Base-by-base conservation (phyloP, 805 yeast genomes). In the Saccharomycopsis sp. region DNA sequence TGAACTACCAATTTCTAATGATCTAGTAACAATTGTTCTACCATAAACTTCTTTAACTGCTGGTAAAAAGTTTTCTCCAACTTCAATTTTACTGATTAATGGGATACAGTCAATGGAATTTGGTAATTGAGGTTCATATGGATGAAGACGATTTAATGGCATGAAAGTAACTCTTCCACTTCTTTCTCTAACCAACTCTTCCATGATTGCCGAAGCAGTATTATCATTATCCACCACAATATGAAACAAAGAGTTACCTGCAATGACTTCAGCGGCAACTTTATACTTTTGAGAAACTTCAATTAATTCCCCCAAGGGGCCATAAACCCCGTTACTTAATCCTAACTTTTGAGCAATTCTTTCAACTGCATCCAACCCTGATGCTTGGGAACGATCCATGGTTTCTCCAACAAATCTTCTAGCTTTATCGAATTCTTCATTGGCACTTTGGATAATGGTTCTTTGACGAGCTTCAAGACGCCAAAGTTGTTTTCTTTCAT, bases 161-260 rank as follows among this genome's bases (percentile, higher is more conserved):
- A 92, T 77, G 51, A 92, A 87, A 0, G 97, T 86, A 0, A 83
- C 88, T 52, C 96, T 69, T 1, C 97, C 97, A 4, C 79, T 69
- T 46, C 74, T 76, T 45, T 72, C 75, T 39, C 80, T 65, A 4
- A 69, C 68, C 43, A 92, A 64, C 54, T 85, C 87, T 33, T 79
- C 79, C 81, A 88, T 81, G 3, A 89, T 58, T 14, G 72, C 56
- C 9, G 85, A 67, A 0, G 96, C 97, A 2, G 94, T 84, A 39
- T 71, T 76, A 46, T 89, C 95, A 31, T 69, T 77, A 52, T 87
- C 47, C 12, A 89, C 97, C 19, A 92, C 92, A 23, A 89, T 76
- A 55, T 89, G 85, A 52, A 87, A 88, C 39, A 92, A 61, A 2
- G 94, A 72, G 45, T 74, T 77, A 1, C 96, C 96, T 18, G 94